Evolutionary conservation across 352 stramenopile species (phyloP), one percentile per base, ranked within the genome.

Genomic region (Phytophthora brassicae): DNA sequence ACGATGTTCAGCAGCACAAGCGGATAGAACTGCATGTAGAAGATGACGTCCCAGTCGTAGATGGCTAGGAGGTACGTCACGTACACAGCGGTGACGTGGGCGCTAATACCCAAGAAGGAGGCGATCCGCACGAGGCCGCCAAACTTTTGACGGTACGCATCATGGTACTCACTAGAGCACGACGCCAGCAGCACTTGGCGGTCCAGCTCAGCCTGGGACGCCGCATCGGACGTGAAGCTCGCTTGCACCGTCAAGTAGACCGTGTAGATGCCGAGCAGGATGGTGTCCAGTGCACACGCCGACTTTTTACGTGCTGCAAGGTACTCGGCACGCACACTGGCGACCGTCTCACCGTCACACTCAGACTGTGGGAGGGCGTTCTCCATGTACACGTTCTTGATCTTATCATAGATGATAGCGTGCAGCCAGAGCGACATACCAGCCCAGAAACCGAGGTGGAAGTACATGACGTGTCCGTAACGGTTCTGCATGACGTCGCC

Each of bases 371-470:
- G 81, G 17, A 91, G 69, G 13, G 82, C 77, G 54, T 94, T 92
- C 64, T 94, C 81, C 84, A 90, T 92, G 68, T 92, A 94, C 17
- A 87, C 83, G 66, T 94, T 94, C 75, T 94, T 94, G 44, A 94
- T 78, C 59, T 91, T 90, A 69, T 94, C 84, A 65, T 94, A 94
- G 36, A 91, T 80, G 53, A 90, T 81, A 26, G 84, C 84, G 64
- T 94, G 84, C 14, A 90, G 46, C 82, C 84, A 92, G 28, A 92
- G 72, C 29, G 82, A 91, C 46, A 94, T 72, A 6, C 82, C 82
- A 0, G 81, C 72, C 48, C 84, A 60, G 41, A 87, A 79, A 31
- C 70, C 68, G 11, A 91, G 54, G 29, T 71, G 48, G 43, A 82
- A 74, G 72, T 88, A 90, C 24, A 75, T 57, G 47, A 61, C 33